Conservation (phyloP, 2,329 filamentous ascomycete species). For the Lachnum nothofagi region DNA sequence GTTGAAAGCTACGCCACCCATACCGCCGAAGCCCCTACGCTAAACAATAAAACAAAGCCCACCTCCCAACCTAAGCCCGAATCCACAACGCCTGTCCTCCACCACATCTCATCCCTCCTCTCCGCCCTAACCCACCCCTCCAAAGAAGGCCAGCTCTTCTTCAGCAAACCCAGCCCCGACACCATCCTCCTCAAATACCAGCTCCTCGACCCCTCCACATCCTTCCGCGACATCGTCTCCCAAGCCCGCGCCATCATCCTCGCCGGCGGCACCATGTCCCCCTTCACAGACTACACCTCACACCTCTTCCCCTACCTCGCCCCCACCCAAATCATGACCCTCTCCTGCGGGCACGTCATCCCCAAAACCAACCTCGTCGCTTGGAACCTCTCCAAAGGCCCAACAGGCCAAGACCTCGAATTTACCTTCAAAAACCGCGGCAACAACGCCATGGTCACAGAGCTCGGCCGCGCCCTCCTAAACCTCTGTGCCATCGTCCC, state of each 20-base stretch:
- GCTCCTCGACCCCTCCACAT: conserved; percentile 82
- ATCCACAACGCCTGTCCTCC: conserved; percentile 32
- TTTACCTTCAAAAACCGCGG: conserved; percentile 80
- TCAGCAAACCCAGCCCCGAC: conserved; percentile 41
- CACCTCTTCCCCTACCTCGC: conserved; percentile 78
- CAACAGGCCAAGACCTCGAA: conserved; percentile 59
- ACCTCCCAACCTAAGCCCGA: conserved; percentile 10
- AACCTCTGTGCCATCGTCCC: conserved; percentile 70
- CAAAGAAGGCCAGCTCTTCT: conserved; percentile 62
- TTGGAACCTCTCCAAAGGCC: conserved; percentile 56
- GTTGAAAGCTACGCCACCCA: conserved; percentile 80
- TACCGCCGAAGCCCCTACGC: conserved; percentile 32
- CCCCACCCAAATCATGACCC: conserved; percentile 60
- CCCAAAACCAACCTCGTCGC: conserved; percentile 76
- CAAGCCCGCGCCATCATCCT: conserved; percentile 82
- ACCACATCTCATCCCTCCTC: conserved; percentile 63
- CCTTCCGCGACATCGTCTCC: conserved; percentile 82
- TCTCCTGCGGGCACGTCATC: conserved; percentile 94
- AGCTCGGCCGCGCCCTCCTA: conserved; percentile 69
- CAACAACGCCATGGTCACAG: conserved; percentile 56
- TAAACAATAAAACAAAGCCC: conserved; percentile 12
- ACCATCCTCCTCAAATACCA: conserved; percentile 73
- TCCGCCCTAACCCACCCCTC: conserved; percentile 81
- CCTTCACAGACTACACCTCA: conserved; percentile 82
- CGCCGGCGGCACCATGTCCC: conserved; percentile 95